A percentile compares a stretch with the other conserved stretches of the same genome.
phyloP scores from a whole-genome alignment of 805 yeast species.

The Brettanomyces sp. region DNA sequence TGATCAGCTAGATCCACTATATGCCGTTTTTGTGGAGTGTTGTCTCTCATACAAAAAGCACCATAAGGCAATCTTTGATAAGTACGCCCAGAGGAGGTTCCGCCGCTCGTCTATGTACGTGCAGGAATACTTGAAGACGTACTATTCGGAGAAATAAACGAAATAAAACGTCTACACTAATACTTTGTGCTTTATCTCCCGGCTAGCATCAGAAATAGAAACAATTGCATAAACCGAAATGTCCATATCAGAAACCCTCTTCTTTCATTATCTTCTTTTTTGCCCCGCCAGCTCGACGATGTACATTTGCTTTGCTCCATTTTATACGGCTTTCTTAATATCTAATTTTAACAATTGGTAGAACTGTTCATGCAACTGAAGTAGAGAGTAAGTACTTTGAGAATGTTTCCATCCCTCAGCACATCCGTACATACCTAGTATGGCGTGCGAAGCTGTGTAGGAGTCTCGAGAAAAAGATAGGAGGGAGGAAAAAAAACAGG shows the following conservation, averaged over 20 bases:
- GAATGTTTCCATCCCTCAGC: too few relatives aligned
- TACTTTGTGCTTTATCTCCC: background rate
- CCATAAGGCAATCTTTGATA: constrained; percentile 79
- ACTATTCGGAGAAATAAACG: constrained; percentile 1
- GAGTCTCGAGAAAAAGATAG: too few relatives aligned
- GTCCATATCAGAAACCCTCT: background rate
- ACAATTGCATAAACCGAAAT: background rate
- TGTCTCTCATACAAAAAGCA: constrained; percentile 49
- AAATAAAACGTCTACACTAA: background rate
- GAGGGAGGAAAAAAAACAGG: too few relatives aligned
- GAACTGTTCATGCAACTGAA: too few relatives aligned
- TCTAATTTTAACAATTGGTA: too few relatives aligned
- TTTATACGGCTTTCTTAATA: too few relatives aligned
- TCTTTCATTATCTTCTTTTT: too few relatives aligned
- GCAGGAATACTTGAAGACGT: constrained; percentile 49
- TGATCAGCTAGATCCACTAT: constrained; percentile 74
- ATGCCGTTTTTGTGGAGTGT: constrained; percentile 60
- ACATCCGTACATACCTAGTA: too few relatives aligned
- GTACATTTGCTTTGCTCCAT: too few relatives aligned
- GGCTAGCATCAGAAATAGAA: background rate
- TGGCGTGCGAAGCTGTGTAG: too few relatives aligned
- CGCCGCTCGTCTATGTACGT: constrained; percentile 73
- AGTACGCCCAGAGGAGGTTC: constrained; percentile 79
- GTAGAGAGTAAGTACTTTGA: too few relatives aligned
- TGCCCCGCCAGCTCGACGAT: too few relatives aligned